Percentiles rank a stretch among this genome's conserved stretches.
Conservation (phyloP, 2,329 filamentous ascomycete genomes). For the Exophiala bonariae region DNA sequence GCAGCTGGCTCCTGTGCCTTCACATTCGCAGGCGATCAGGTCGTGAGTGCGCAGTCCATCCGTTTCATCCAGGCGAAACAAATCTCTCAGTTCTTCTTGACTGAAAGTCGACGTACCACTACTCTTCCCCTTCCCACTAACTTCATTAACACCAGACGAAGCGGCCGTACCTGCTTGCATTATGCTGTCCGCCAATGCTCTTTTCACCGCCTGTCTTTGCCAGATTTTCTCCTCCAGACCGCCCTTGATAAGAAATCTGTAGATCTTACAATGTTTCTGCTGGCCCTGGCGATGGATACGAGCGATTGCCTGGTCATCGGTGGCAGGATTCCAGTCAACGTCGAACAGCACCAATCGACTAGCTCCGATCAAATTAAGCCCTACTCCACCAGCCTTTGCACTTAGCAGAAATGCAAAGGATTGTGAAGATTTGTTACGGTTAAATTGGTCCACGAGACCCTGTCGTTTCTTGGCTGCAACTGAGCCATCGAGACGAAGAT, state of each 20-base stretch:
- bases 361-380: constrained; percentile 70
- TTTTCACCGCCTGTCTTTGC: constrained; percentile 70
- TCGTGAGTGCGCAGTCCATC: constrained; percentile 68
- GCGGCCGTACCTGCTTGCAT: constrained; percentile 53
- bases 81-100: constrained; percentile 63
- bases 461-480: constrained; percentile 66
- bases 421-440: constrained; percentile 55
- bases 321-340: constrained; percentile 74
- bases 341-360: constrained; percentile 71
- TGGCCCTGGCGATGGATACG: constrained; percentile 73
- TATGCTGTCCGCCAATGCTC: constrained; percentile 68
- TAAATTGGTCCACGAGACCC: constrained; percentile 69
- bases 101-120: constrained; percentile 62
- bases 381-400: constrained; percentile 69
- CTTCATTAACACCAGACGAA: constrained; percentile 1
- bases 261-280: constrained; percentile 66
- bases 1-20: constrained; percentile 49
- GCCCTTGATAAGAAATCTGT: constrained; percentile 67
- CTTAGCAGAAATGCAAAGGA: constrained; percentile 71
- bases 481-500: constrained; percentile 68
- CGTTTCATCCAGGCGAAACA: constrained; percentile 65
- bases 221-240: constrained; percentile 74
- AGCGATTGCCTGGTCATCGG: constrained; percentile 73
- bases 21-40: constrained; percentile 63
- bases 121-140: constrained; percentile 47